phyloP scores from a whole-genome alignment of 768 basidiomycete genomes.

The Pleurotus sapidus region DNA sequence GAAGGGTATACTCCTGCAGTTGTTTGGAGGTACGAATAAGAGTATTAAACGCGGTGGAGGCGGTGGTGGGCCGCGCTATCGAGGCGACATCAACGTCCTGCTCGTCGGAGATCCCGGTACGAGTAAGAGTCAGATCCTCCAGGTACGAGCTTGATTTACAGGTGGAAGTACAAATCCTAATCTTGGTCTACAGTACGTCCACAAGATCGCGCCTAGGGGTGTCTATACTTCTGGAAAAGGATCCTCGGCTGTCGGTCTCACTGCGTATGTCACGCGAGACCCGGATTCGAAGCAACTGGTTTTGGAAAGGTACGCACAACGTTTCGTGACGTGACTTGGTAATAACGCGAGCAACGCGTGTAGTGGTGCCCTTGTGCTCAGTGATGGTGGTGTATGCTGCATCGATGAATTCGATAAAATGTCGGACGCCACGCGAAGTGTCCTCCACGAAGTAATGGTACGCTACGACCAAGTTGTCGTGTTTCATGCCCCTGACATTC shows the following conservation, averaged over 20 bases:
- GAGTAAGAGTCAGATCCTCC: slow-evolving; percentile 92
- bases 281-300: slow-evolving; percentile 98
- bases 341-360: neutral
- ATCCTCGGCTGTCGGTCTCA: slow-evolving; percentile 97
- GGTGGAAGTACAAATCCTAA: neutral
- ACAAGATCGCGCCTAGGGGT: slow-evolving; percentile 96
- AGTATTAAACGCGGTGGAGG: slow-evolving; percentile 90
- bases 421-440: slow-evolving; percentile 96
- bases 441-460: slow-evolving; percentile 98
- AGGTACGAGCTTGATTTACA: slow-evolving; percentile 43
- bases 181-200: slow-evolving; percentile 72
- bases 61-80: slow-evolving; percentile 92
- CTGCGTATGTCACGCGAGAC: slow-evolving; percentile 97
- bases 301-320: slow-evolving; percentile 72
- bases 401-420: slow-evolving; percentile 99
- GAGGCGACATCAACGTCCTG: slow-evolving; percentile 97
- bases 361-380: slow-evolving; percentile 91
- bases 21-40: slow-evolving; percentile 99
- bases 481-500: neutral
- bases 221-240: slow-evolving; percentile 98
- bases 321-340: neutral
- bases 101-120: slow-evolving; percentile 98
- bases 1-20: slow-evolving; percentile 92
- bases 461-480: neutral
- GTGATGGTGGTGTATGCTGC: slow-evolving; percentile 96